Conservation (phyloP, 2,329 filamentous ascomycete genomes). For the Claviceps sp. region DNA sequence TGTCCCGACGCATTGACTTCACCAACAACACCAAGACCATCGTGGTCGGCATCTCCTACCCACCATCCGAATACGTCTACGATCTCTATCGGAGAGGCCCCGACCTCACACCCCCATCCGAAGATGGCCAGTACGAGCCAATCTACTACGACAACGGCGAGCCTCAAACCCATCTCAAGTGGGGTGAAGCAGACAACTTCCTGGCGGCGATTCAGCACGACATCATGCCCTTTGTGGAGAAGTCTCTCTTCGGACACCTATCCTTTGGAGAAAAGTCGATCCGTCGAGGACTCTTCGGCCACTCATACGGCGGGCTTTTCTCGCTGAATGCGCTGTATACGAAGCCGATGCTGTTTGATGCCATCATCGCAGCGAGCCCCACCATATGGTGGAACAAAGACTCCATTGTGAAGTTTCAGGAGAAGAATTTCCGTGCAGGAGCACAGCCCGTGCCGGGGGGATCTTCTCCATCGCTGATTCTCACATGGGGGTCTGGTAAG, state of each 20-base stretch:
- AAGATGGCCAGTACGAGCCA: constrained; percentile 12
- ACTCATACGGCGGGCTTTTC: constrained; percentile 36
- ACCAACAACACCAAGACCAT: constrained; percentile 15
- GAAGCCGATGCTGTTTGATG: constrained; percentile 26
- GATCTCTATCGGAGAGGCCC: constrained; percentile 14
- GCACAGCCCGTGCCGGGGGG: constrained; percentile 3
- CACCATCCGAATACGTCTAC: constrained; percentile 15
- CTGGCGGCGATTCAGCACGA: constrained; percentile 27
- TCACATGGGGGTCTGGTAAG: constrained; percentile 16
- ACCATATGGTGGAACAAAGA: constrained; percentile 33
- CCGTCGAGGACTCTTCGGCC: constrained; percentile 32
- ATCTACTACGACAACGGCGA: constrained; percentile 13
- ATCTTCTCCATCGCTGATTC: constrained; percentile 17
- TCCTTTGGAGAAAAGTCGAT: constrained; percentile 17
- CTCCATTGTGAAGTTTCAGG: constrained; percentile 23
- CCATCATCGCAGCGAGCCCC: constrained; percentile 31
- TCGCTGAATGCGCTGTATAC: constrained; percentile 30
- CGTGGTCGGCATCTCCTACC: constrained; percentile 21
- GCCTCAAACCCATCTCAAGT: constrained; percentile 13
- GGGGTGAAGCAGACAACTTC: constrained; percentile 31
- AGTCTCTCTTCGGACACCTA: constrained; percentile 13
- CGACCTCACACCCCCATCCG: constrained; percentile 18
- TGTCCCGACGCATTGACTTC: constrained; percentile 14
- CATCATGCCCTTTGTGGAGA: constrained; percentile 21
- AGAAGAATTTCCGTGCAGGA: constrained; percentile 12